Conservation (phyloP, 768 basidiomycete genomes). For the Boletales sp. region DNA sequence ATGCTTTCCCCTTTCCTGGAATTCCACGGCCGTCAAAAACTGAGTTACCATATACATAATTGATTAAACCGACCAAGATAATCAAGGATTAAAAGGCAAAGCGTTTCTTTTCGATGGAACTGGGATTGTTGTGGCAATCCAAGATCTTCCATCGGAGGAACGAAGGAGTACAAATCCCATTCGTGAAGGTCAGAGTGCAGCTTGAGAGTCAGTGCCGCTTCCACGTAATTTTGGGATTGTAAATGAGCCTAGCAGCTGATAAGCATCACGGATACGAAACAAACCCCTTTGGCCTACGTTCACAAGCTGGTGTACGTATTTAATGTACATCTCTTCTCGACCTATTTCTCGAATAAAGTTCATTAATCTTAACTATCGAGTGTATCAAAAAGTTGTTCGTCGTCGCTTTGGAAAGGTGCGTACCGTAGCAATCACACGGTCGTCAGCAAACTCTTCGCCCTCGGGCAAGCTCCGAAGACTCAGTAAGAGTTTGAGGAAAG, state of each 20-base stretch:
- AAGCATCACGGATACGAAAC: constrained; percentile 4
- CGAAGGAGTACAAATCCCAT: constrained; percentile 81
- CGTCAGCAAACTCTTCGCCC: constrained; percentile 91
- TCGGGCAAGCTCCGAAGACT: constrained; percentile 87
- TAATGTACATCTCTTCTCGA: constrained; percentile 90
- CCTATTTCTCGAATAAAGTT: constrained; percentile 92
- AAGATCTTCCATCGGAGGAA: constrained; percentile 86
- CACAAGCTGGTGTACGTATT: constrained; percentile 93
- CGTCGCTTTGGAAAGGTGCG: constrained; percentile 9
- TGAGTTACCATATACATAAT: neutral
- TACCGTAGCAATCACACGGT: constrained; percentile 89
- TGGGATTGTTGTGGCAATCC: constrained; percentile 89
- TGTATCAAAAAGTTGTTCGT: constrained; percentile 7
- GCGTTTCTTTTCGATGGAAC: constrained; percentile 90
- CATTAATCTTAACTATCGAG: constrained; percentile 73
- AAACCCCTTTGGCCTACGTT: constrained; percentile 51
- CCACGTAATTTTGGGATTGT: constrained; percentile 85
- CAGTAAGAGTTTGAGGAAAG: constrained; percentile 87
- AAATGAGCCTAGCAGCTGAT: constrained; percentile 65
- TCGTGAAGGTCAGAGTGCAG: constrained; percentile 90
- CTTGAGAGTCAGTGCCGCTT: constrained; percentile 91
- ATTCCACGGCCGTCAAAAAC: constrained; percentile 2
- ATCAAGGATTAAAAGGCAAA: constrained; percentile 89
- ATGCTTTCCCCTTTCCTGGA: constrained; percentile 93
- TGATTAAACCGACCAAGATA: constrained; percentile 63